Percentiles rank a stretch among this genome's conserved stretches.
phyloP scores from a whole-genome alignment of 495 filamentous ascomycete species.

The Thozetella sp. region DNA sequence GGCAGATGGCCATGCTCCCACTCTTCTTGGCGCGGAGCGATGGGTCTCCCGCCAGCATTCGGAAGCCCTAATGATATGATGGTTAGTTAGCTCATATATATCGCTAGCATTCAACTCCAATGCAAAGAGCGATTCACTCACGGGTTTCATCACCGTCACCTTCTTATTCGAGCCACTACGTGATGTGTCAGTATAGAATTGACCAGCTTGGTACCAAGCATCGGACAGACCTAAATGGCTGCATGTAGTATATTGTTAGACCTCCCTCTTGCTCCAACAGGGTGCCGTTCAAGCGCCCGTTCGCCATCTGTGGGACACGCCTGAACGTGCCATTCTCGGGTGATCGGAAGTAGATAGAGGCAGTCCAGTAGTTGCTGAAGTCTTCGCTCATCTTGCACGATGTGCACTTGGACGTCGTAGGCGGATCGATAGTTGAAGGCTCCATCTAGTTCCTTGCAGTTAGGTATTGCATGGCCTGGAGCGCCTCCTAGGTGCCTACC shows the following conservation, averaged over 20 bases:
- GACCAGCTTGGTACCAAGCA: too few relatives aligned
- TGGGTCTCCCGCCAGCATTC: conserved; percentile 73
- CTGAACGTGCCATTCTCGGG: conserved; percentile 41
- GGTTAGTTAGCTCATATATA: neutral
- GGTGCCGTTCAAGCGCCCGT: conserved; percentile 29
- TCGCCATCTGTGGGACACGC: conserved; percentile 44
- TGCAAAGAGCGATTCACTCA: neutral
- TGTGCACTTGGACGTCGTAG: conserved; percentile 34
- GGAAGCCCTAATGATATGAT: too few relatives aligned
- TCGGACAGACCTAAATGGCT: too few relatives aligned
- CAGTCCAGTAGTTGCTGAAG: conserved; percentile 48
- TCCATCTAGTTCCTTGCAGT: conserved; percentile 26
- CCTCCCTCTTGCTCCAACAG: conserved; percentile 40
- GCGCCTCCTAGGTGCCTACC: conserved; percentile 4
- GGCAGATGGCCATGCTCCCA: conserved; percentile 53
- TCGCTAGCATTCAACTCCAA: conserved; percentile 20
- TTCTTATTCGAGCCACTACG: conserved; percentile 37
- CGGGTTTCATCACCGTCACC: conserved; percentile 26
- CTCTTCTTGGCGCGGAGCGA: conserved; percentile 39
- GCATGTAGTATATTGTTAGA: conserved; percentile 47
- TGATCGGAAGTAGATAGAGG: conserved; percentile 41
- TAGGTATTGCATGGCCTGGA: neutral
- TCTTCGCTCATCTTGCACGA: conserved; percentile 34
- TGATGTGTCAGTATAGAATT: too few relatives aligned
- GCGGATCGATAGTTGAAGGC: conserved; percentile 28